phyloP scores from a whole-genome alignment of 2,329 filamentous ascomycete species.

The Cephalotrichum gorgonifer region DNA sequence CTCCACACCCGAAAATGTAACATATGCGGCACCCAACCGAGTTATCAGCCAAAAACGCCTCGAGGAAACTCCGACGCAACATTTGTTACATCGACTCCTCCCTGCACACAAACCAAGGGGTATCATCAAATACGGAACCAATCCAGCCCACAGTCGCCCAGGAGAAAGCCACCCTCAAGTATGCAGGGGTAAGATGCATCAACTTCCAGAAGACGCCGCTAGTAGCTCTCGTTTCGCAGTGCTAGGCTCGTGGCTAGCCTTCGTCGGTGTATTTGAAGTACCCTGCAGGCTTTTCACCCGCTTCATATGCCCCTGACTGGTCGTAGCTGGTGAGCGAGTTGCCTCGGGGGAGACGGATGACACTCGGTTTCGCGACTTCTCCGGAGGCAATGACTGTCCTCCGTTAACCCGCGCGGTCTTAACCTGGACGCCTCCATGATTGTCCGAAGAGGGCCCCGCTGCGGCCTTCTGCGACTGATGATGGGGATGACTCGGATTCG shows the following conservation, averaged over 20 bases:
- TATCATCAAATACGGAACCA: background rate
- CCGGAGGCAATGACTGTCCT: slow-evolving; percentile 7
- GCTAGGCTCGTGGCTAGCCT: background rate
- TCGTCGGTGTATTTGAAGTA: background rate
- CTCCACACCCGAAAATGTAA: background rate
- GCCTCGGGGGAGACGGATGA: slow-evolving; percentile 33
- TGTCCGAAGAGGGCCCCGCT: background rate
- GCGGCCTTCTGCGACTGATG: background rate
- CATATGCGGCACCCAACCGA: background rate
- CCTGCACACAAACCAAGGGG: background rate
- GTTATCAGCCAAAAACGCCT: background rate
- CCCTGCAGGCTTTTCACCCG: slow-evolving; percentile 19
- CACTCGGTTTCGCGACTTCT: slow-evolving; percentile 11
- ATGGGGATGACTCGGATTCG: slow-evolving; percentile 62
- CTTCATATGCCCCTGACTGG: slow-evolving; percentile 21
- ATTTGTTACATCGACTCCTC: background rate
- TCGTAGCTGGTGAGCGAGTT: slow-evolving; percentile 24
- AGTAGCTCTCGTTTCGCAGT: background rate
- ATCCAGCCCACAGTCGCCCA: background rate
- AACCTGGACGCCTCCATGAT: slow-evolving; percentile 38
- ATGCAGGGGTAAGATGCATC: background rate
- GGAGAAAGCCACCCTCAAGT: background rate
- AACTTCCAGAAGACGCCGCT: background rate
- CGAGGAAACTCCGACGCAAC: background rate
- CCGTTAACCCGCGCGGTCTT: slow-evolving; percentile 20